A percentile compares a stretch with the other conserved stretches of the same genome.
Evolutionary conservation across 1,284 basidiomycete species (phyloP).

Genomic region (Meira nashicola): DNA sequence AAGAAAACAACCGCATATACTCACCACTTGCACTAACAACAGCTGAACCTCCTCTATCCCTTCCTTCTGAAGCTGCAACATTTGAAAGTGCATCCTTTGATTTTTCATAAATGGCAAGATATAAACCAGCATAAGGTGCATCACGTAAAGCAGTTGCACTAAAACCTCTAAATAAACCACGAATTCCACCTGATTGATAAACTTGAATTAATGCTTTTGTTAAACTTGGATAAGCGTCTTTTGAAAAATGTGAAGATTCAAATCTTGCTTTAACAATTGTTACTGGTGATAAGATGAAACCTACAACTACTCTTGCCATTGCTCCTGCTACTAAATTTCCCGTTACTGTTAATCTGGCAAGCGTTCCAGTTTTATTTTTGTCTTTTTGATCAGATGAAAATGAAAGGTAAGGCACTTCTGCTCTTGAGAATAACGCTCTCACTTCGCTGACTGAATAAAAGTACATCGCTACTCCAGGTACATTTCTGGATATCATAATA

Average conservation of each 20-base stretch:
- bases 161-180: constrained; percentile 81
- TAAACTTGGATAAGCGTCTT: constrained; percentile 36
- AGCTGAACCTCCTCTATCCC: constrained; percentile 34
- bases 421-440: constrained; percentile 27
- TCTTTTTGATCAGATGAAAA: constrained; percentile 63
- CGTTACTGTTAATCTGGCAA: constrained; percentile 63
- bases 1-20: background rate
- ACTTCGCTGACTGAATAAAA: constrained; percentile 49
- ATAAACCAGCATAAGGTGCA: constrained; percentile 91
- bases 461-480: constrained; percentile 51
- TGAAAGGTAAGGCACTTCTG: constrained; percentile 39
- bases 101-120: constrained; percentile 75
- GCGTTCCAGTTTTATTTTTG: constrained; percentile 60
- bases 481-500: constrained; percentile 27
- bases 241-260: constrained; percentile 58
- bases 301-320: constrained; percentile 74
- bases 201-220: constrained; percentile 55
- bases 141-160: constrained; percentile 84
- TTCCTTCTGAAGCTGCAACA: background rate
- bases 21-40: constrained; percentile 33
- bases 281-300: constrained; percentile 84
- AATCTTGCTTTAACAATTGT: constrained; percentile 91
- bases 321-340: constrained; percentile 90
- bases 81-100: constrained; percentile 32
- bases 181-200: constrained; percentile 64